Conservation (phyloP, 108 stramenopile species). For the Schizochytrium sp. region DNA sequence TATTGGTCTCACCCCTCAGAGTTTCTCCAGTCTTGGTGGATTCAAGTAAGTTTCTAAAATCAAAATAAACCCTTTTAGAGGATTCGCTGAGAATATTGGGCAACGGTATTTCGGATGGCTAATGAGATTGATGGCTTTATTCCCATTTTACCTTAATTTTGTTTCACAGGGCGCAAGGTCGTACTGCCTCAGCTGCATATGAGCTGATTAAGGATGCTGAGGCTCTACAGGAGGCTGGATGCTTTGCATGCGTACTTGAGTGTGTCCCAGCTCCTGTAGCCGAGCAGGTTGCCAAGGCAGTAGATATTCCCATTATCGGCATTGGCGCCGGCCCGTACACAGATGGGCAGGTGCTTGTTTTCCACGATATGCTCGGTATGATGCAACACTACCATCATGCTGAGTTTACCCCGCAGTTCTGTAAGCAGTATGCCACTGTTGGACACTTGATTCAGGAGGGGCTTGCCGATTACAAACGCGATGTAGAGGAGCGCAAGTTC, state of each 20-base stretch:
- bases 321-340: slow-evolving; percentile 96
- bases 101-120: no score
- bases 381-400: slow-evolving; percentile 95
- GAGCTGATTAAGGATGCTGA: slow-evolving; percentile 90
- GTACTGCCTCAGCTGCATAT: slow-evolving; percentile 84
- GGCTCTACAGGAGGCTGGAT: slow-evolving; percentile 92
- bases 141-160: background rate
- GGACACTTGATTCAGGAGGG: slow-evolving; percentile 89
- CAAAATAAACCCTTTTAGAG: no score
- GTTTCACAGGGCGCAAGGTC: slow-evolving; percentile 89
- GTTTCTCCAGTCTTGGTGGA: slow-evolving; percentile 92
- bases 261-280: slow-evolving; percentile 95
- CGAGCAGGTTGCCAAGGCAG: slow-evolving; percentile 86
- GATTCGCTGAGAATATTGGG: no score
- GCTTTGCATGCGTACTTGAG: slow-evolving; percentile 93
- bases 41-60: slow-evolving; percentile 71
- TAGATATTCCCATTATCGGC: slow-evolving; percentile 98
- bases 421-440: slow-evolving; percentile 92
- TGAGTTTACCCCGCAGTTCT: slow-evolving; percentile 95
- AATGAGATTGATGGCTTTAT: background rate
- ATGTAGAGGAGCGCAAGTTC: slow-evolving; percentile 91
- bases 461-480: slow-evolving; percentile 86
- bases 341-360: slow-evolving; percentile 85
- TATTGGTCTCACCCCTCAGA: slow-evolving; percentile 95
- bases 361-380: slow-evolving; percentile 98